Base-by-base conservation (phyloP, 192 early-diverging fungal genomes). In the Rhizophagus clarus region DNA sequence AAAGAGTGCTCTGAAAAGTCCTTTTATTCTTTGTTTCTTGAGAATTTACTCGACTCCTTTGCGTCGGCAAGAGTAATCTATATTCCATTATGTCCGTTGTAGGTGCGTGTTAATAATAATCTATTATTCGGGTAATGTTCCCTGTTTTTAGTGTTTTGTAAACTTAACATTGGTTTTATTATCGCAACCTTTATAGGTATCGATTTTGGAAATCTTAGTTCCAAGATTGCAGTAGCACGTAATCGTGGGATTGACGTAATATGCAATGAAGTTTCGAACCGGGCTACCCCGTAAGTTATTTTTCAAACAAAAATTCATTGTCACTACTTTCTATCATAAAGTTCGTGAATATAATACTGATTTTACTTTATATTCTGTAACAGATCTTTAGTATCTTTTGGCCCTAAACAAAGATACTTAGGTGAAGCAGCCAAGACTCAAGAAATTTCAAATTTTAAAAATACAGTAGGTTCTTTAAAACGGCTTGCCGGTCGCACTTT, bases 161-260 rank as follows among this genome's bases (percentile, higher is more conserved):
- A 34, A 12, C 26, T 31, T 24, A 60, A 5, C 14, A 22, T 12
- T 34, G 1, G 8, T 31, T 15, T 1, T 71, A 10, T 31, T 49
- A 42, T 74, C 72, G n/a, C 10, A 32, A 24, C 3, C 26, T 10
- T 34, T 66, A 84, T 96, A 85, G 97, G 97, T 83, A 93, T 99
- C 86, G 97, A 99, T 89, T 93, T 99, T 85, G 97, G 97, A 81
- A 98, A 94, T 86, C 90, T 99, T 81, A 93, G 97, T 85, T 95
- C 96, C 83, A 94, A 97, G 81, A 95, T 99, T 80, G 97, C 97
- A 73, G 96, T 99, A 56, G 97, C 96, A 60, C 89, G 97, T 86
- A 99, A 99, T 89, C 93, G 96, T 79, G 97, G 97, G 85, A 98
- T 99, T 86, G 97, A 99, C 84, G 95, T 99, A 74, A 95, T 99